Conservation (phyloP, 441 rosid genomes). For the Populus hybrid region DNA sequence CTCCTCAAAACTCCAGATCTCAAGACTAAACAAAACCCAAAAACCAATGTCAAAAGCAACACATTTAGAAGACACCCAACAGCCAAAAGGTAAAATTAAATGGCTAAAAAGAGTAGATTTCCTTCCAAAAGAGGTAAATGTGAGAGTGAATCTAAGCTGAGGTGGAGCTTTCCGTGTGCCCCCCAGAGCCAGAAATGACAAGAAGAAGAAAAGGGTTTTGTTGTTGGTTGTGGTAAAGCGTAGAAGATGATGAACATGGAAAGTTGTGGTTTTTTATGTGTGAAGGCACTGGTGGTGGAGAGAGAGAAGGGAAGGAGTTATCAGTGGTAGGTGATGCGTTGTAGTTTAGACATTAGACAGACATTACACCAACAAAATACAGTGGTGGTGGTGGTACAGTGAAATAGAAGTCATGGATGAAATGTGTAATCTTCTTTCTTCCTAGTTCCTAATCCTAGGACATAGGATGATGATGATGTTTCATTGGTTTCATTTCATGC, state of each 20-base stretch:
- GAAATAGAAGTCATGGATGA: slow-evolving; percentile 24
- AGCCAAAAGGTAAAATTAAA: slow-evolving; percentile 23
- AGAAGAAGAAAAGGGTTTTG: slow-evolving; percentile 18
- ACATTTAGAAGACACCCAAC: slow-evolving; percentile 24
- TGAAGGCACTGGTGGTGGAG: slow-evolving; percentile 7
- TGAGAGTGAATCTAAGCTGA: slow-evolving; percentile 59
- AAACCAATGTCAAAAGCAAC: slow-evolving; percentile 15
- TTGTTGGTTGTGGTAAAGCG: slow-evolving; percentile 7
- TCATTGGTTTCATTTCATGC: slow-evolving; percentile 15
- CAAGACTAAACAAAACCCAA: slow-evolving; percentile 16
- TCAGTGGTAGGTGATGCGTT: slow-evolving; percentile 61
- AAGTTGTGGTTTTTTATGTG: not conserved
- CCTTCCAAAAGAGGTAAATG: slow-evolving; percentile 30
- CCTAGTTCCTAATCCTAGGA: not conserved
- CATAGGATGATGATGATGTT: not conserved
- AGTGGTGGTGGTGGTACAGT: slow-evolving; percentile 2
- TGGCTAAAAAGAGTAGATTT: slow-evolving; percentile 25
- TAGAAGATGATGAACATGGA: slow-evolving; percentile 7
- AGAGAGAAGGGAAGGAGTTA: slow-evolving; percentile 45
- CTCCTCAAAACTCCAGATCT: slow-evolving; percentile 44
- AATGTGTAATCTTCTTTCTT: slow-evolving; percentile 19
- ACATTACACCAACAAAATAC: slow-evolving; percentile 11
- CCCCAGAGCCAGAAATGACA: slow-evolving; percentile 32
- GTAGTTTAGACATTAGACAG: slow-evolving; percentile 17
- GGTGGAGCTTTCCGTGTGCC: slow-evolving; percentile 51